These are phyloP conservation scores for Liriodendron chinense DNA, from an alignment of 164 flowering plant species.

Conservation along the genomic window DNA sequence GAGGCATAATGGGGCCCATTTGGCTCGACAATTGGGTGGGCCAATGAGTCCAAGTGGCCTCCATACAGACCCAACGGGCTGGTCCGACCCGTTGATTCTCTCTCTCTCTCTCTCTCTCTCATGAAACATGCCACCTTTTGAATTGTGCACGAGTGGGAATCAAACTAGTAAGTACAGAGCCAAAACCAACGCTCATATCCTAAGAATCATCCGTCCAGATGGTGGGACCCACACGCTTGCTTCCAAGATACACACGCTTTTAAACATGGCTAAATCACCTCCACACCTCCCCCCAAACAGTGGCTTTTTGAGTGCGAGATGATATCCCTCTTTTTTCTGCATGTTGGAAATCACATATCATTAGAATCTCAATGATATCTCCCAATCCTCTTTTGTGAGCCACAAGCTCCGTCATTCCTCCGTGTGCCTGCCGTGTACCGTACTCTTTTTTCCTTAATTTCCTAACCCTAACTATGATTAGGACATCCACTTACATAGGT, in stretches of 20 bases:
- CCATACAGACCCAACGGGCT: no score
- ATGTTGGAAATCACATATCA: neutral
- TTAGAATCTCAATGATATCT: conserved; percentile 22
- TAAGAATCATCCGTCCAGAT: neutral
- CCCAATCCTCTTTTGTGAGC: conserved; percentile 16
- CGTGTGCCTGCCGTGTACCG: neutral
- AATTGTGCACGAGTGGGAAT: neutral
- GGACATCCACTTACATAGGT: neutral
- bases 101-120: neutral
- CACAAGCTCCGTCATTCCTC: conserved; percentile 9
- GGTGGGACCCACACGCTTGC: neutral
- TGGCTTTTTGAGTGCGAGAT: conserved; percentile 14
- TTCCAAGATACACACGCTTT: conserved; percentile 4
- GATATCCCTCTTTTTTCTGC: neutral
- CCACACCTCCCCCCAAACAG: neutral
- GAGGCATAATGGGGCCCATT: no score
- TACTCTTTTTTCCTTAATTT: neutral
- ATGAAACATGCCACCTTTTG: neutral
- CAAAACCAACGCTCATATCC: neutral
- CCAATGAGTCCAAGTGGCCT: no score
- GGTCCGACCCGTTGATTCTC: no score
- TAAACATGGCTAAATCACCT: neutral
- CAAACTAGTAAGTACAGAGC: neutral
- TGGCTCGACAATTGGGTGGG: no score
- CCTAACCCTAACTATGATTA: neutral